Evolutionary conservation across 208 protist species (phyloP).

Genomic region (Porcisia hertigi): DNA sequence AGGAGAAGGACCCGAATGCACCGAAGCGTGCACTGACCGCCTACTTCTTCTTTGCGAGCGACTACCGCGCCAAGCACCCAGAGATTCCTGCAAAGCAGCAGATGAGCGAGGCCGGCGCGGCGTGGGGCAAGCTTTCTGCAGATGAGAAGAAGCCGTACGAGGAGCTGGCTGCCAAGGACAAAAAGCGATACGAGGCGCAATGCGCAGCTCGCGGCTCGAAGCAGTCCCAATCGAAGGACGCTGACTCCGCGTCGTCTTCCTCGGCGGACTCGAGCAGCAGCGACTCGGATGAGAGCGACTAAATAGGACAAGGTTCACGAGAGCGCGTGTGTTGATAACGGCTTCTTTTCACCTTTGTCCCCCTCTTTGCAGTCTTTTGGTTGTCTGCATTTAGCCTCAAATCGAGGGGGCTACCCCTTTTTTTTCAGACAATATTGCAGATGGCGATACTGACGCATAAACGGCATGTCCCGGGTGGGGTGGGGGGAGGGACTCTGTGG

Average conservation of each 20-base stretch:
- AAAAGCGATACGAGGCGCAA: slow-evolving; percentile 81
- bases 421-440: slow-evolving; percentile 5
- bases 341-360: slow-evolving; percentile 15
- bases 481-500: not conserved
- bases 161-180: slow-evolving; percentile 76
- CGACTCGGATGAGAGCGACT: slow-evolving; percentile 31
- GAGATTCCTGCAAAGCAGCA: slow-evolving; percentile 61
- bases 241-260: slow-evolving; percentile 23
- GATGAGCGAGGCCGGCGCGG: slow-evolving; percentile 60
- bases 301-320: not conserved
- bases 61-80: slow-evolving; percentile 70
- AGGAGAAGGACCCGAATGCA: slow-evolving; percentile 82
- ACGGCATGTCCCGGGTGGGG: not conserved
- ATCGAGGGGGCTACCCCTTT: not conserved
- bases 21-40: slow-evolving; percentile 81
- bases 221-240: slow-evolving; percentile 15
- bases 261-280: slow-evolving; percentile 28
- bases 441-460: slow-evolving; percentile 1
- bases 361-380: not conserved
- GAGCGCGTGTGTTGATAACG: not conserved
- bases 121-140: slow-evolving; percentile 66
- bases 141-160: slow-evolving; percentile 84
- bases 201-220: slow-evolving; percentile 31
- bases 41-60: slow-evolving; percentile 81
- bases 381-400: not conserved